Percentiles rank a stretch among this genome's conserved stretches.
Evolutionary conservation across 1,139 yeast genomes (phyloP).

Genomic region (Saccharomycopsis phalli): DNA sequence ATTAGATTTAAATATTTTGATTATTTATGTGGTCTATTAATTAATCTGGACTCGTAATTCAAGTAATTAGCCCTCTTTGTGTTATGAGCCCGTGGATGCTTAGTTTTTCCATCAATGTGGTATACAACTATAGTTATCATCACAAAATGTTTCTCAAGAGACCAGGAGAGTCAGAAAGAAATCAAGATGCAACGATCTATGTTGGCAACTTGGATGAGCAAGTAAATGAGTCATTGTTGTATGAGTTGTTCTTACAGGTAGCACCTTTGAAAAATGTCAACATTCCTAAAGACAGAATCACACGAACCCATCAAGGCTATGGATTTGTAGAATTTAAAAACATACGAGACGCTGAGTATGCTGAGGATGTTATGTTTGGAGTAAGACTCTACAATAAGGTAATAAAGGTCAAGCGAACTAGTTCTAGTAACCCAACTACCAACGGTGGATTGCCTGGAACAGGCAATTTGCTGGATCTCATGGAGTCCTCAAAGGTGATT

Average conservation of each 20-base stretch:
- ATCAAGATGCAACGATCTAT: slow-evolving; percentile 63
- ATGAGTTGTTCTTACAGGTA: slow-evolving; percentile 78
- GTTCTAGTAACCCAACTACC: slow-evolving; percentile 18
- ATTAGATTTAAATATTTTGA: too few relatives aligned
- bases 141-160: slow-evolving; percentile 27
- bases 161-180: slow-evolving; percentile 38
- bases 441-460: slow-evolving; percentile 16
- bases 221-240: slow-evolving; percentile 58
- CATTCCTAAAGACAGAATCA: slow-evolving; percentile 72
- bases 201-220: slow-evolving; percentile 77
- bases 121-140: not conserved
- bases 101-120: too few relatives aligned
- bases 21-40: too few relatives aligned
- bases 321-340: slow-evolving; percentile 75
- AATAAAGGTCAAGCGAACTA: slow-evolving; percentile 40
- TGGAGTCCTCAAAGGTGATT: slow-evolving; percentile 23
- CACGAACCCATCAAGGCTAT: slow-evolving; percentile 70
- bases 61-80: too few relatives aligned
- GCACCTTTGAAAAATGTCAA: slow-evolving; percentile 68
- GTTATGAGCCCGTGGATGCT: too few relatives aligned
- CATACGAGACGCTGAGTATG: slow-evolving; percentile 63
- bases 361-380: slow-evolving; percentile 51
- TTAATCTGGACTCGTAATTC: too few relatives aligned
- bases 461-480: slow-evolving; percentile 6
- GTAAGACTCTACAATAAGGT: slow-evolving; percentile 56